Evolutionary conservation across 352 stramenopile species (phyloP).

Genomic region (Thraustochytrium striatum): DNA sequence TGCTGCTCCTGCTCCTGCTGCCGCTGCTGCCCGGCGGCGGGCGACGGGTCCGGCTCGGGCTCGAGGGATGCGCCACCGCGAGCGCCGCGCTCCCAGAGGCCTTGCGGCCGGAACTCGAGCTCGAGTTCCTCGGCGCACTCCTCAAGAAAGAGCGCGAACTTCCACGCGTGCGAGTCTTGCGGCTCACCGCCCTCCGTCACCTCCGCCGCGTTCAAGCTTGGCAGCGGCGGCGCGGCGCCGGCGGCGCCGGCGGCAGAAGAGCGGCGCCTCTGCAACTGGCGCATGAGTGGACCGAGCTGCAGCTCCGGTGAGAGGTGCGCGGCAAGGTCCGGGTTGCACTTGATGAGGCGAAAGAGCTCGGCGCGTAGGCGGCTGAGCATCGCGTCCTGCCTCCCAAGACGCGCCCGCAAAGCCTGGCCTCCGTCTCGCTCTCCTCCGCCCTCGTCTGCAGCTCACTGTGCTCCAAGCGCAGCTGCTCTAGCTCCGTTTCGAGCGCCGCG

Average conservation of each 20-base stretch:
- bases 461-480: too few relatives aligned
- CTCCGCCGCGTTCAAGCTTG: too few relatives aligned
- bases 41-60: too few relatives aligned
- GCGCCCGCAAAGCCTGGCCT: too few relatives aligned
- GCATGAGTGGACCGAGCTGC: not conserved
- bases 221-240: not conserved
- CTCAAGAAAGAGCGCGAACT: constrained; percentile 1
- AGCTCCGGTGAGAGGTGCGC: too few relatives aligned
- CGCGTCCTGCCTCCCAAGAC: not conserved
- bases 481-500: not conserved
- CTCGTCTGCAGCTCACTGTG: too few relatives aligned
- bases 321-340: not conserved
- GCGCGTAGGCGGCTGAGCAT: not conserved
- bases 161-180: not conserved
- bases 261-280: not conserved
- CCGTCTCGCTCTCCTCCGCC: too few relatives aligned
- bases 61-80: too few relatives aligned
- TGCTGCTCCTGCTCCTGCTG: too few relatives aligned
- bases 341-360: constrained; percentile 20
- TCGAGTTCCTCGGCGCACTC: constrained; percentile 18
- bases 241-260: not conserved
- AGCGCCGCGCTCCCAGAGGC: too few relatives aligned
- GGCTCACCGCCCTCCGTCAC: not conserved
- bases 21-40: too few relatives aligned
- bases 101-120: not conserved